A percentile compares a stretch with the other conserved stretches of the same genome.
Conservation (phyloP, 208 protist genomes). For the Acanthamoeba triangularis region DNA sequence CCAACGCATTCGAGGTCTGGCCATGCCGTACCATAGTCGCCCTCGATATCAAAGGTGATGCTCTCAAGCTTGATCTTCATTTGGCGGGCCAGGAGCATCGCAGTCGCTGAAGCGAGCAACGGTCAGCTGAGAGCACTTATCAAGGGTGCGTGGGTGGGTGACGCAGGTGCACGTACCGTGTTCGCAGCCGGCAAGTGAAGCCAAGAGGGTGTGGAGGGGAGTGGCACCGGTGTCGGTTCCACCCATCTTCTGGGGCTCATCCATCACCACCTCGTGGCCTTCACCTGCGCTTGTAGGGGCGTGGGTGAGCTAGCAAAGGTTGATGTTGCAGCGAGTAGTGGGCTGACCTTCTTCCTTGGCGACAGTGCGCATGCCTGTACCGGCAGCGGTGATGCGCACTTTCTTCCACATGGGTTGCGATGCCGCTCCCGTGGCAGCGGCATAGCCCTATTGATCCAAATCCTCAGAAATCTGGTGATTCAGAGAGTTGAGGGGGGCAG, state of each 20-base stretch:
- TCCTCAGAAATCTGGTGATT: too few relatives aligned
- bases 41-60: conserved; percentile 30
- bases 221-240: conserved; percentile 29
- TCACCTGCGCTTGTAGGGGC: background rate
- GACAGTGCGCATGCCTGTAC: background rate
- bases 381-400: background rate
- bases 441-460: background rate
- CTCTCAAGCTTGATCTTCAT: conserved; percentile 49
- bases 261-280: conserved; percentile 5
- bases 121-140: background rate
- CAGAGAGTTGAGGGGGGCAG: background rate
- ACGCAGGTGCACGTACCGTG: background rate
- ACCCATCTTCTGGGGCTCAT: conserved; percentile 29
- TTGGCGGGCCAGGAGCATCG: conserved; percentile 21
- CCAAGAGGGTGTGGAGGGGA: conserved; percentile 48
- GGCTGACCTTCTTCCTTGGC: background rate
- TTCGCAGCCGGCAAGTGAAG: conserved; percentile 48
- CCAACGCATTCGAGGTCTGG: background rate
- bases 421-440: background rate
- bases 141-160: background rate
- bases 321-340: background rate
- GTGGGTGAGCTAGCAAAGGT: background rate
- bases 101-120: background rate
- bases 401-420: conserved; percentile 57
- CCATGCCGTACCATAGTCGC: background rate